Evolutionary conservation across 371 early-diverging fungal genomes (phyloP), one percentile per base, ranked within the genome.

Genomic region (Thermomucor indicae-seudaticae): DNA sequence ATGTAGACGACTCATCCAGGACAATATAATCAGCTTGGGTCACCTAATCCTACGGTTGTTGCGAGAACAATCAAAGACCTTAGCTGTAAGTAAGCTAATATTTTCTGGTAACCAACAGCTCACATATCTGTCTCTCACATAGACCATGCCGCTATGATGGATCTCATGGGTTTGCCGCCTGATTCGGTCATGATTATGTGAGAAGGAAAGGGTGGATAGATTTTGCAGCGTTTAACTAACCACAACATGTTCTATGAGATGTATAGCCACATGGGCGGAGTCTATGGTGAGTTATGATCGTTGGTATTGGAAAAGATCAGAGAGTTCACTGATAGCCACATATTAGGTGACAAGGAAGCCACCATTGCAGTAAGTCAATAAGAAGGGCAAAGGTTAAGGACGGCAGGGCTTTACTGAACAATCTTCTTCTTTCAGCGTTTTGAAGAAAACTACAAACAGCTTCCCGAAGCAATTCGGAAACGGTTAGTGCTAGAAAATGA

Each of bases 131-230:
- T 19, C 20, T 10, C 16, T 20, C 12, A 41, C 6, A n/a, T 40
- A 70, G 71, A 70, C 48, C 76, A 78, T 51, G 74, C 73, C 5
- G 45, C 43, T 2, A 69, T 77, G 62, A 25, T 77, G 55, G 70
- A 77, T 53, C 60, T 59, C 25, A 78, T 76, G 75, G 63, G 62
- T 1, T 25, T 73, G 12, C 58, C 65, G 22, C 55, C 58, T 40
- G 78, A 78, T 46, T 59, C 69, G 1, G 63, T 75, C 6, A 75
- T 75, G 72, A 67, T 77, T 12, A 77, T 75, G 66, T 67, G 62
- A 55, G 62, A 20, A 20, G 1, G 4, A 37, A 5, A 37, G n/a
- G n/a, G n/a, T n/a, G n/a, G n/a, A n/a, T n/a, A n/a, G n/a, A n/a
- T n/a, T n/a, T n/a, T n/a, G n/a, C 32, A 10, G 12, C 3, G 23